Evolutionary conservation across 495 filamentous ascomycete species (phyloP), one percentile per base, ranked within the genome.

Genomic region (Chaetomium fimeti): DNA sequence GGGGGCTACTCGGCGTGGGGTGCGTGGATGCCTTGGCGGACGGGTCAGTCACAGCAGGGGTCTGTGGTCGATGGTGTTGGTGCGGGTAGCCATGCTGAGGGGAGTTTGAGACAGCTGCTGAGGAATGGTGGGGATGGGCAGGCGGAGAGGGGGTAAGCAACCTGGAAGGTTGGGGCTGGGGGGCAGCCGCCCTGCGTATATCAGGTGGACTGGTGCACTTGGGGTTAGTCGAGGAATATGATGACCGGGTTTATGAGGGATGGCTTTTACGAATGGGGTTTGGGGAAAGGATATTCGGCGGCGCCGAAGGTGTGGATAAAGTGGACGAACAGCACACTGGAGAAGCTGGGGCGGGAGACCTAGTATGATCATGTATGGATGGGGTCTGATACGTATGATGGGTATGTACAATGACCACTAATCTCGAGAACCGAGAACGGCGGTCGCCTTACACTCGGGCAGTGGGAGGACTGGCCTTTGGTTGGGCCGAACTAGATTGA

Each of bases 91-190:
- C 32, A 57, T 57, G 55, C 55, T 9, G 55, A 57, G 13, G 55
- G 55, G 20, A 57, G 55, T 25, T 27, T 57, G 55, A 57, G 55
- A 15, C 16, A 40, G 55, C 22, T 57, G 55, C 27, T 57, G 55
- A 57, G 36, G 13, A 22, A n/a, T 42, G 36, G n/a, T 18, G 55
- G 55, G n/a, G 55, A 57, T 5, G 55, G 55, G 16, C 18, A 25
- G 12, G 38, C 27, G 32, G 32, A 36, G 32, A 36, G 32, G 32
- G 32, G 32, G 32, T 36, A 9, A 11, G 32, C 12, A 36, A 9
- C 6, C 6, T 36, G 32, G 7, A 9, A 36, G 32, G 32, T 36
- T 5, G 8, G 5, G 32, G 32, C 29, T 32, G 29, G 29, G 29
- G 29, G 29, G 29, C 3, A 32, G 29, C 7, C 7, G 29, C 3